These are phyloP conservation scores for Tubosaeta sp. DNA, from an alignment of 768 basidiomycete genomes.

Conservation along the genomic window DNA sequence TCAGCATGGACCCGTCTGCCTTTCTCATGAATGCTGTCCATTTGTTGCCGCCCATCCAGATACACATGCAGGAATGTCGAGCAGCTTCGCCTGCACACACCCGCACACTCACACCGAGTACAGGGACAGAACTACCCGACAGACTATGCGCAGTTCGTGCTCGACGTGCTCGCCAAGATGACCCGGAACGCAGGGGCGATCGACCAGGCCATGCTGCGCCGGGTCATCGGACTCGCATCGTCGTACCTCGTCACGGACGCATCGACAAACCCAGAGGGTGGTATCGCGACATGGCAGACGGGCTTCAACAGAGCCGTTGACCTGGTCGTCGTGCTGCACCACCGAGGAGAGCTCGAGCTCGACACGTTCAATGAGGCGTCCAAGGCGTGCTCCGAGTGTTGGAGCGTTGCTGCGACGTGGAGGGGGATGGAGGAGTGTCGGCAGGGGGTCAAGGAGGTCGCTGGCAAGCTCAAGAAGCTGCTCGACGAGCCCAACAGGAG, in stretches of 20 bases:
- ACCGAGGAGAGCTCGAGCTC: conserved; percentile 63
- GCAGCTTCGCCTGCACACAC: not conserved
- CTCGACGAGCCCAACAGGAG: conserved; percentile 33
- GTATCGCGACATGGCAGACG: conserved; percentile 56
- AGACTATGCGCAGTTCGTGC: conserved; percentile 58
- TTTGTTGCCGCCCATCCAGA: conserved; percentile 22
- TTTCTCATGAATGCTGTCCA: conserved; percentile 12
- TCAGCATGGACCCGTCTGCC: conserved; percentile 24
- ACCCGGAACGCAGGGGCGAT: conserved; percentile 43
- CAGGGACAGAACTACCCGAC: conserved; percentile 42
- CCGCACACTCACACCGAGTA: conserved; percentile 3
- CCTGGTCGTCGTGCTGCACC: conserved; percentile 66
- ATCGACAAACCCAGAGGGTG: conserved; percentile 54
- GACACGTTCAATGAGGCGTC: conserved; percentile 67
- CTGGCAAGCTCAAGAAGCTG: conserved; percentile 52
- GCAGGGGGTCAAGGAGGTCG: conserved; percentile 58
- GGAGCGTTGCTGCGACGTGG: conserved; percentile 70
- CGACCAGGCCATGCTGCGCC: conserved; percentile 59
- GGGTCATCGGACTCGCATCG: conserved; percentile 64
- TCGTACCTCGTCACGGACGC: conserved; percentile 78
- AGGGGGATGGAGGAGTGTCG: conserved; percentile 60
- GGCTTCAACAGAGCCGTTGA: conserved; percentile 72
- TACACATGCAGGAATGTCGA: conserved; percentile 29
- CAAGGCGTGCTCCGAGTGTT: conserved; percentile 71
- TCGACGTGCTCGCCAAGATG: conserved; percentile 50